A percentile compares a stretch with the other conserved stretches of the same genome.
Evolutionary conservation across 1,284 basidiomycete species (phyloP).

Genomic region (Trametes versicolor): DNA sequence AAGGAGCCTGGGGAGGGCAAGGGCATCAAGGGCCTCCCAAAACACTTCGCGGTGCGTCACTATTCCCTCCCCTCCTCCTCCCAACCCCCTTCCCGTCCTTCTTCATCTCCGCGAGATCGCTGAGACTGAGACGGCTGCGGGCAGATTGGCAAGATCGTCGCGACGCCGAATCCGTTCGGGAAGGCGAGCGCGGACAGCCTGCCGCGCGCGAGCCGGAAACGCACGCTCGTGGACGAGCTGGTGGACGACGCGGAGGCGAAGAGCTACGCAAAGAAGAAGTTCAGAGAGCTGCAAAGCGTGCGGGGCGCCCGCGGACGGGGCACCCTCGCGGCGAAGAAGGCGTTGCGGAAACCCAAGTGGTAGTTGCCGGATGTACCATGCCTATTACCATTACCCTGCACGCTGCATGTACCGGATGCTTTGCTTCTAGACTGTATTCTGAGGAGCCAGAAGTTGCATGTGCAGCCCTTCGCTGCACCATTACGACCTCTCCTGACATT

Average conservation of each 20-base stretch:
- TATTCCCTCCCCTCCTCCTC: constrained; percentile 7
- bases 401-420: background rate
- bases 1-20: constrained; percentile 87
- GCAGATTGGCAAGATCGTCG: constrained; percentile 90
- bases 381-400: background rate
- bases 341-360: constrained; percentile 74
- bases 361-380: constrained; percentile 44
- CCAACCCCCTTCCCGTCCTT: constrained; percentile 12
- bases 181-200: constrained; percentile 78
- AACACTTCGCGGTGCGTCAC: constrained; percentile 84
- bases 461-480: no score
- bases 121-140: background rate
- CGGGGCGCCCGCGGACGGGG: constrained; percentile 80
- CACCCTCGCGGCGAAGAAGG: constrained; percentile 76
- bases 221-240: constrained; percentile 89
- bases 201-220: constrained; percentile 72
- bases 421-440: background rate
- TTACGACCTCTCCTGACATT: no score
- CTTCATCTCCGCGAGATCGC: constrained; percentile 23
- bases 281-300: constrained; percentile 81
- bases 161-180: constrained; percentile 81
- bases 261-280: constrained; percentile 95
- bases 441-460: background rate
- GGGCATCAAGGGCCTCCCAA: constrained; percentile 87
- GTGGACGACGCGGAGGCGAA: constrained; percentile 89